Conservation (phyloP, 805 yeast genomes). For the Lipomyces kockii region DNA sequence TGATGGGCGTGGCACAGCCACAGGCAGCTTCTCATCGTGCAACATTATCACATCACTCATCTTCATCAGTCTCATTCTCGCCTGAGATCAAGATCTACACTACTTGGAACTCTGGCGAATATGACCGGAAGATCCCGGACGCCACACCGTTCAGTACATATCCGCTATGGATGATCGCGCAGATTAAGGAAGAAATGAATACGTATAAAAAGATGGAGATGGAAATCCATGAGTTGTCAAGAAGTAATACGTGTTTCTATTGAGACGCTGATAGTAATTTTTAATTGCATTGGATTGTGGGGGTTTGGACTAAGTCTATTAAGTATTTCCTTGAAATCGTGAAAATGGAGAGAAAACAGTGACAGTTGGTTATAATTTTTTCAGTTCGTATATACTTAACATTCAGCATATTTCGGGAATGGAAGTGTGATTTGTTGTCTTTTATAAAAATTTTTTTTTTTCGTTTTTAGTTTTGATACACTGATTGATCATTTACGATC, state of each 20-base stretch:
- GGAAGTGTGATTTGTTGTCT: not conserved
- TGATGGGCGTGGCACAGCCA: not conserved
- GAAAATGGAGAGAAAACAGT: not conserved
- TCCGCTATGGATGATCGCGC: slow-evolving; percentile 65
- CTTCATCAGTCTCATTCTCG: slow-evolving; percentile 62
- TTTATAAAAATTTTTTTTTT: not conserved
- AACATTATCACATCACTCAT: not conserved
- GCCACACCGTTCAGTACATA: slow-evolving; percentile 28
- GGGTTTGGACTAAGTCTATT: not conserved
- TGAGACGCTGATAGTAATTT: slow-evolving; percentile 43
- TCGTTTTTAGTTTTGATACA: not conserved
- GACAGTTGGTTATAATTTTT: too few species aligned
- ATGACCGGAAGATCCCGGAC: slow-evolving; percentile 61
- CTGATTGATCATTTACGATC: not conserved
- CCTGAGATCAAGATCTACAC: slow-evolving; percentile 82
- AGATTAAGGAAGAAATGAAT: slow-evolving; percentile 84
- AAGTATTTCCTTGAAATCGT: not conserved
- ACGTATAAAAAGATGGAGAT: slow-evolving; percentile 69
- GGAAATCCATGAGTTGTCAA: slow-evolving; percentile 81
- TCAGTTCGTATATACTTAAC: not conserved
- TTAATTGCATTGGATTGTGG: not conserved
- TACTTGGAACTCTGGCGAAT: slow-evolving; percentile 79
- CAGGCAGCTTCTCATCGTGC: too few species aligned
- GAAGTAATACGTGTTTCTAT: slow-evolving; percentile 82
- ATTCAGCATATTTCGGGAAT: not conserved